Conservation (phyloP, 2,329 filamentous ascomycete species). For the Cercospora beticola region DNA sequence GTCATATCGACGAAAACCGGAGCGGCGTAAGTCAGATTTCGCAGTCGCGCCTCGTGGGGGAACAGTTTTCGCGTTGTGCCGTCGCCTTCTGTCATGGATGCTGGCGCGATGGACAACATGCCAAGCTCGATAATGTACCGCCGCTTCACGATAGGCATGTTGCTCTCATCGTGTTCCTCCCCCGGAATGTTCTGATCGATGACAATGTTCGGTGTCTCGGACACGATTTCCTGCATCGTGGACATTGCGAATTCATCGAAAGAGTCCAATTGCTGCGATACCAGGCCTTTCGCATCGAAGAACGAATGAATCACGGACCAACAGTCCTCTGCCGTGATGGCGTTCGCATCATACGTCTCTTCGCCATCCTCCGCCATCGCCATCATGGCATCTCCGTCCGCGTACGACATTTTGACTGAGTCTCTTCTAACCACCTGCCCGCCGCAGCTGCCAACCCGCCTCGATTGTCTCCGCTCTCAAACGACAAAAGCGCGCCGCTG, state of each 20-base stretch:
- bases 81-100: slow-evolving; percentile 89
- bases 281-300: slow-evolving; percentile 92
- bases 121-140: slow-evolving; percentile 96
- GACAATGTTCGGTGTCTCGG: slow-evolving; percentile 87
- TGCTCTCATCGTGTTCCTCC: slow-evolving; percentile 62
- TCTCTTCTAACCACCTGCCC: not conserved
- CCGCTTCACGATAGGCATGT: slow-evolving; percentile 74
- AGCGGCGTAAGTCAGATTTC: slow-evolving; percentile 92
- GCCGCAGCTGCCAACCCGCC: not conserved
- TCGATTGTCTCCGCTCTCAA: not conserved
- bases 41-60: slow-evolving; percentile 91
- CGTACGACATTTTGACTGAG: slow-evolving; percentile 23
- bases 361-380: slow-evolving; percentile 24
- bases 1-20: slow-evolving; percentile 87
- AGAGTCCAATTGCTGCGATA: slow-evolving; percentile 96
- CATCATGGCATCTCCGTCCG: slow-evolving; percentile 29
- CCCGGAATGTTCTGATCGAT: slow-evolving; percentile 88
- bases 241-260: slow-evolving; percentile 96
- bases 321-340: slow-evolving; percentile 93
- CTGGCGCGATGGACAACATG: slow-evolving; percentile 81
- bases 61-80: slow-evolving; percentile 81
- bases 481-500: not conserved
- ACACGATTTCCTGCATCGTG: slow-evolving; percentile 90
- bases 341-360: slow-evolving; percentile 29
- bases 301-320: slow-evolving; percentile 98